A percentile compares a stretch with the other conserved stretches of the same genome.
phyloP scores from a whole-genome alignment of 768 basidiomycete species.

The Russula virescens region DNA sequence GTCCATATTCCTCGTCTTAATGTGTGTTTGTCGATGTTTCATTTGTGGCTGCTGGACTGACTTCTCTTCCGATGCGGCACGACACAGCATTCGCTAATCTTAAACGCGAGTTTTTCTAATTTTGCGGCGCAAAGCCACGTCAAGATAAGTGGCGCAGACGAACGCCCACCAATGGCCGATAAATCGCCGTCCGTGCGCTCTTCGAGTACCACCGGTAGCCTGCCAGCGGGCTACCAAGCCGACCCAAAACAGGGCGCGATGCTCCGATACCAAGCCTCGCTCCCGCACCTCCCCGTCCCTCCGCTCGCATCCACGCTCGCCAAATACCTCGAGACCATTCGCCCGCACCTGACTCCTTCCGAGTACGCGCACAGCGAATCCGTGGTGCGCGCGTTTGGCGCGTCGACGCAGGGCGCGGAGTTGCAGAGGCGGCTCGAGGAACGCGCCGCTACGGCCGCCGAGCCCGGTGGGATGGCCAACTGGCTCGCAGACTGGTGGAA shows the following conservation, averaged over 20 bases:
- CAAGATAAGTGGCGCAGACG: too few relatives aligned
- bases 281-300: conserved; percentile 80
- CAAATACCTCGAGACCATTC: conserved; percentile 85
- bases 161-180: not conserved
- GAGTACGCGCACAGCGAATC: conserved; percentile 55
- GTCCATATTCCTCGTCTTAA: conserved; percentile 2
- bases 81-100: not conserved
- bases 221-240: conserved; percentile 43
- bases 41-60: not conserved
- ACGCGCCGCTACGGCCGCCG: conserved; percentile 48
- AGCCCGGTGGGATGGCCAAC: conserved; percentile 43
- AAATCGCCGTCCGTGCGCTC: conserved; percentile 1
- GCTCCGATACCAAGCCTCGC: conserved; percentile 66
- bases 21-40: not conserved
- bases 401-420: conserved; percentile 58
- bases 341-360: conserved; percentile 63
- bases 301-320: conserved; percentile 71
- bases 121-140: too few relatives aligned
- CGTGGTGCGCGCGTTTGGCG: conserved; percentile 61
- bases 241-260: conserved; percentile 59
- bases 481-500: conserved; percentile 99
- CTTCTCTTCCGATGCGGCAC: not conserved
- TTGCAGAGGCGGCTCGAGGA: conserved; percentile 75
- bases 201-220: not conserved
- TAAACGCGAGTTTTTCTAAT: too few relatives aligned